Percentiles rank a stretch among this genome's conserved stretches.
phyloP scores from a whole-genome alignment of 2,329 filamentous ascomycete species.

The Thelonectria olida region DNA sequence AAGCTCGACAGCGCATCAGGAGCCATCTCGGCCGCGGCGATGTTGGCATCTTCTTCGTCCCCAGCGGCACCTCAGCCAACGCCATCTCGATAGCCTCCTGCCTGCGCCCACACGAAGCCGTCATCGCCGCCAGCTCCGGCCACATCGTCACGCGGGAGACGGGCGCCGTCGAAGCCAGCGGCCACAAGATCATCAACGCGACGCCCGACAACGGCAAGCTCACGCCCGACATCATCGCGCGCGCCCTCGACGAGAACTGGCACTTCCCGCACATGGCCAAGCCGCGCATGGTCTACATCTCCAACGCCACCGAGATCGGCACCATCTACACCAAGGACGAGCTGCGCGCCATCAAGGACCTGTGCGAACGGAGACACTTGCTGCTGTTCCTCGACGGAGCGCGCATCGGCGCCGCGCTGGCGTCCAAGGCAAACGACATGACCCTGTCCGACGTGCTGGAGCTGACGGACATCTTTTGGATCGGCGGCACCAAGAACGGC shows the following conservation, averaged over 20 bases:
- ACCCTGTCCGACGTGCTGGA: slow-evolving; percentile 55
- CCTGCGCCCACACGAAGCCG: slow-evolving; percentile 59
- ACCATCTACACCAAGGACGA: slow-evolving; percentile 57
- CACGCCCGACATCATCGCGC: slow-evolving; percentile 52
- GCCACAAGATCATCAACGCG: slow-evolving; percentile 62
- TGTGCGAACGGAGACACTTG: slow-evolving; percentile 53
- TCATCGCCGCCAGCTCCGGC: slow-evolving; percentile 59
- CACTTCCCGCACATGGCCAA: slow-evolving; percentile 63
- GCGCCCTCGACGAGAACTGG: slow-evolving; percentile 56
- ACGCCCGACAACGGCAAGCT: slow-evolving; percentile 57
- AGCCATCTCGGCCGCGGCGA: slow-evolving; percentile 47
- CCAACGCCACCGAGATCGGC: slow-evolving; percentile 60
- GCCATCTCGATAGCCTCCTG: slow-evolving; percentile 62
- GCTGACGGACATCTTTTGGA: slow-evolving; percentile 63
- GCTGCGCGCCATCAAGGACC: slow-evolving; percentile 50
- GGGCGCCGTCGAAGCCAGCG: slow-evolving; percentile 60
- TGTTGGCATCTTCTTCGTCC: slow-evolving; percentile 60
- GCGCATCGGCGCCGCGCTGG: slow-evolving; percentile 54
- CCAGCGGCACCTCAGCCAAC: slow-evolving; percentile 61
- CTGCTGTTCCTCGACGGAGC: slow-evolving; percentile 60
- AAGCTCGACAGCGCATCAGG: slow-evolving; percentile 54
- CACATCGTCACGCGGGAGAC: slow-evolving; percentile 61
- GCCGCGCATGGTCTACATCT: slow-evolving; percentile 60
- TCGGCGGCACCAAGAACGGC: slow-evolving; percentile 62
- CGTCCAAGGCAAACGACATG: slow-evolving; percentile 54